phyloP scores from a whole-genome alignment of 768 basidiomycete species.

The Rhizopogon salebrosus region DNA sequence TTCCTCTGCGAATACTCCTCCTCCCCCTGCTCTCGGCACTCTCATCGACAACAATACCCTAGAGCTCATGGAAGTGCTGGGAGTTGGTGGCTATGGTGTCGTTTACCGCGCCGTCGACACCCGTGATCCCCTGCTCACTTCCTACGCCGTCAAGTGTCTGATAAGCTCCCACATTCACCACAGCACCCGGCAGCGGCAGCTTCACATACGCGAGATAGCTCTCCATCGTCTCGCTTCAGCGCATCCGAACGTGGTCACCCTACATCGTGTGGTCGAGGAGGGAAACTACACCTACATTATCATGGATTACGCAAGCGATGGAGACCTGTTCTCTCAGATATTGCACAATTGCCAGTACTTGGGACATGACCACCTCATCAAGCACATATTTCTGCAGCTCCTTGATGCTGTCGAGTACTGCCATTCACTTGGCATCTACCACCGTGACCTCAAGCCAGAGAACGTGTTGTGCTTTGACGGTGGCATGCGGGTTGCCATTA shows the following conservation, averaged over 20 bases:
- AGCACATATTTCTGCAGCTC: conserved; percentile 87
- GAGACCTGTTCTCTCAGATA: conserved; percentile 92
- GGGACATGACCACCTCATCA: conserved; percentile 81
- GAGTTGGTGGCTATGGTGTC: conserved; percentile 92
- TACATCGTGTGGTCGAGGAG: conserved; percentile 87
- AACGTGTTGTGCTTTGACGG: conserved; percentile 83
- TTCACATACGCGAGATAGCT: conserved; percentile 86
- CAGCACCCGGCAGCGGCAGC: conserved; percentile 53
- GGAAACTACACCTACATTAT: conserved; percentile 79
- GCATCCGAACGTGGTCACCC: conserved; percentile 79
- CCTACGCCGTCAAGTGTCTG: conserved; percentile 91
- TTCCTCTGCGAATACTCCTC: conserved; percentile 35
- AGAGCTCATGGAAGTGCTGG: conserved; percentile 81
- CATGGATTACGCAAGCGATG: conserved; percentile 89
- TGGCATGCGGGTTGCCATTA: conserved; percentile 76
- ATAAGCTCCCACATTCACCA: conserved; percentile 44
- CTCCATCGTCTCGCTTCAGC: conserved; percentile 72
- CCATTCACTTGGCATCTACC: conserved; percentile 88
- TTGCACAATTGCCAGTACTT: conserved; percentile 69
- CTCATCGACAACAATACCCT: conserved; percentile 79
- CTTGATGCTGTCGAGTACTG: conserved; percentile 92
- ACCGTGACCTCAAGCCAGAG: conserved; percentile 97
- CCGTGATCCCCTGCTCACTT: conserved; percentile 39
- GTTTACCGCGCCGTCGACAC: conserved; percentile 85
- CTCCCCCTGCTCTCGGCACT: conserved; percentile 58